Evolutionary conservation across 345 rosid genomes (phyloP).

Genomic region (Pistacia vera): DNA sequence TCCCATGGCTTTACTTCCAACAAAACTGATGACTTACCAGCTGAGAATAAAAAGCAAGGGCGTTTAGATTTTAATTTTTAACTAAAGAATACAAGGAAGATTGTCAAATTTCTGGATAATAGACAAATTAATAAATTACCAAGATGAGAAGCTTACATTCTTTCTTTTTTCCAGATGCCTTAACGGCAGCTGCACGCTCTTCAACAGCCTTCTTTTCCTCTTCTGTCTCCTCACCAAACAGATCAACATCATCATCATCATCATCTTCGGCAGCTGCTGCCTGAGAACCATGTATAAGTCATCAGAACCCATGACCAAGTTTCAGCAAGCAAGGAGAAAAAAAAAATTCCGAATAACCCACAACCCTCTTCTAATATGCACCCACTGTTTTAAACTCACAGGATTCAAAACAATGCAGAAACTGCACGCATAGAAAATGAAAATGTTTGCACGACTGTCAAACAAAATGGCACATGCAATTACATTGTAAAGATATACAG

Average conservation of each 20-base stretch:
- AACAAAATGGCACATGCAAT: too few relatives aligned
- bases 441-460: not conserved
- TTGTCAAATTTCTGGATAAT: not conserved
- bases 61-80: constrained; percentile 7
- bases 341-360: too few relatives aligned
- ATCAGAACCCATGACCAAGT: not conserved
- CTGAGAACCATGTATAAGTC: constrained; percentile 26
- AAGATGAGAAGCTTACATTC: constrained; percentile 35
- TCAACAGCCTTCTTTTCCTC: constrained; percentile 93
- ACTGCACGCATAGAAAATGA: not conserved
- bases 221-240: constrained; percentile 85
- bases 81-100: not conserved
- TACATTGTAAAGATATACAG: too few relatives aligned
- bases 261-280: constrained; percentile 54
- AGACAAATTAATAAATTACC: not conserved
- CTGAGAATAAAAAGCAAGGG: constrained; percentile 27
- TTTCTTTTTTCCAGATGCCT: constrained; percentile 65
- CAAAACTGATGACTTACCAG: constrained; percentile 79
- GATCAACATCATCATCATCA: constrained; percentile 67
- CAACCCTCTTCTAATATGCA: too few relatives aligned
- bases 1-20: constrained; percentile 89
- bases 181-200: constrained; percentile 65
- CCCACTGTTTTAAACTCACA: too few relatives aligned
- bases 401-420: not conserved
- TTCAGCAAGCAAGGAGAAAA: not conserved